Conservation (phyloP, 768 basidiomycete species). For the Suillus weaverae region DNA sequence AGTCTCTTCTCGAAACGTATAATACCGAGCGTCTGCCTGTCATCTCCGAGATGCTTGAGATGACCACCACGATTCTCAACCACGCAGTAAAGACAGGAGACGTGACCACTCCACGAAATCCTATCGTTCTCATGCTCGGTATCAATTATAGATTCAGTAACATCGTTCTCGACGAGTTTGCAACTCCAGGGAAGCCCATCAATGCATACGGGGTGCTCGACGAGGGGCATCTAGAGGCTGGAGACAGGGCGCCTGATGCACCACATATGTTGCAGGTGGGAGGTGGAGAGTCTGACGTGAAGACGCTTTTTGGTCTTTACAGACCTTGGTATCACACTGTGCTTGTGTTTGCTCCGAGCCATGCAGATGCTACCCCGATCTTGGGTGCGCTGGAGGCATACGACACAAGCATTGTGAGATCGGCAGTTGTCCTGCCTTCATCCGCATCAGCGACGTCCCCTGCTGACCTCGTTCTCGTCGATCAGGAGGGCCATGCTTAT, state of each 20-base stretch:
- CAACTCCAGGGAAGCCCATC: not conserved
- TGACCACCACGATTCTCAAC: constrained; percentile 27
- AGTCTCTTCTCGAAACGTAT: constrained; percentile 38
- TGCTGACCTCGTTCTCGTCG: constrained; percentile 34
- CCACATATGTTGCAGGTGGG: constrained; percentile 19
- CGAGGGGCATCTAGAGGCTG: constrained; percentile 13
- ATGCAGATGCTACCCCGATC: constrained; percentile 11
- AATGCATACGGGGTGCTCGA: constrained; percentile 10
- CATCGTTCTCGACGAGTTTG: constrained; percentile 14
- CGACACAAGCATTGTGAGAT: not conserved
- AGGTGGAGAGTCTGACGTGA: constrained; percentile 7
- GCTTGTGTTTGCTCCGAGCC: constrained; percentile 13
- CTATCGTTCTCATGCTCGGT: constrained; percentile 32
- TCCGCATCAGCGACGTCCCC: not conserved
- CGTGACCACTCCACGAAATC: constrained; percentile 19
- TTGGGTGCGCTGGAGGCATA: not conserved
- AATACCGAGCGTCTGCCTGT: constrained; percentile 43
- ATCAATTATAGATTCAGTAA: constrained; percentile 16
- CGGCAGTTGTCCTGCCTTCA: constrained; percentile 7
- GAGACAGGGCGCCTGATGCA: constrained; percentile 13
- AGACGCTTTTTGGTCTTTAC: constrained; percentile 31
- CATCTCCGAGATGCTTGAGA: constrained; percentile 39
- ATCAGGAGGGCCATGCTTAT: constrained; percentile 36
- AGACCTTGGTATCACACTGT: constrained; percentile 14
- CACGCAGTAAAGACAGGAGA: not conserved